Conservation (phyloP, 495 filamentous ascomycete species). For the Aspergillus biplanus region DNA sequence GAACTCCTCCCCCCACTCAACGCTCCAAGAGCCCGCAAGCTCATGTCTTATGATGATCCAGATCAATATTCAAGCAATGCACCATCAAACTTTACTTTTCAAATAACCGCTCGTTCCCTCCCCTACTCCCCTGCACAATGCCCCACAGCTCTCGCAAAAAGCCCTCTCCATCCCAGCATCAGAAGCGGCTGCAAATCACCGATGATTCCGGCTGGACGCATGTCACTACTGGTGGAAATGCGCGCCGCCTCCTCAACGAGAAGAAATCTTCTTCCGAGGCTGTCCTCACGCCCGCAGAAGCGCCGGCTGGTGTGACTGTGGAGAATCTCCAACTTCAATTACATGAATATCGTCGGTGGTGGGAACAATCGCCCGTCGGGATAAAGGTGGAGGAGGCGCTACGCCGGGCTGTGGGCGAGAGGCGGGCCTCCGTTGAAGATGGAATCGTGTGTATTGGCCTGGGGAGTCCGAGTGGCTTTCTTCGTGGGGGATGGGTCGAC, state of each 20-base stretch:
- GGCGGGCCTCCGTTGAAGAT: slow-evolving; percentile 18
- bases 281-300: slow-evolving; percentile 33
- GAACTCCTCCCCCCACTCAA: background rate
- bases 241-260: slow-evolving; percentile 24
- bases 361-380: slow-evolving; percentile 38
- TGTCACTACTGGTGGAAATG: slow-evolving; percentile 41
- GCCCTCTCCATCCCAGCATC: slow-evolving; percentile 21
- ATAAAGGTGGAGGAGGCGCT: slow-evolving; percentile 20
- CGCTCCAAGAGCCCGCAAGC: background rate
- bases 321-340: slow-evolving; percentile 44
- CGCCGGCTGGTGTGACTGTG: slow-evolving; percentile 40
- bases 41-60: background rate
- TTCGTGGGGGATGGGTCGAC: slow-evolving; percentile 52
- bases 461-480: slow-evolving; percentile 53
- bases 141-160: slow-evolving; percentile 50
- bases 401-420: background rate
- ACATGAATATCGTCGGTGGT: slow-evolving; percentile 28
- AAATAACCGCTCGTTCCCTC: background rate
- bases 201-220: slow-evolving; percentile 61
- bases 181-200: slow-evolving; percentile 52
- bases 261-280: slow-evolving; percentile 6
- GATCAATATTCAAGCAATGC: background rate
- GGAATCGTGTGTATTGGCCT: slow-evolving; percentile 56
- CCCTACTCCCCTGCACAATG: slow-evolving; percentile 34
- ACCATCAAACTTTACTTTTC: background rate